Evolutionary conservation across 768 basidiomycete genomes (phyloP).

Genomic region (Mycena epipterygia): DNA sequence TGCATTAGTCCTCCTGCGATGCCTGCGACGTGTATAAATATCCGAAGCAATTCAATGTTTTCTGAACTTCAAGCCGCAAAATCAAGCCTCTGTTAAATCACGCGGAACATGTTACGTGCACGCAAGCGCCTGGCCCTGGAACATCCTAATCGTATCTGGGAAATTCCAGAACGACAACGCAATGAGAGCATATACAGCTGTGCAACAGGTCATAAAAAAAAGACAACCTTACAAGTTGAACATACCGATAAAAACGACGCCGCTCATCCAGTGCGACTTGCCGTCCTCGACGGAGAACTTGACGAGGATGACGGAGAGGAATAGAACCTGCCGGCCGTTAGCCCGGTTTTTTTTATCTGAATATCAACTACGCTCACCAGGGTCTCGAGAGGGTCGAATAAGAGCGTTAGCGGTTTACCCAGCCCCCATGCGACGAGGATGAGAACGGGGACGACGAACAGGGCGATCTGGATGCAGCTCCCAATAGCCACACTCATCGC

Average conservation of each 20-base stretch:
- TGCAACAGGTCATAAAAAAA: not conserved
- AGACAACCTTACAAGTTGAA: not conserved
- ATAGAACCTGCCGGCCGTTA: slow-evolving; percentile 40
- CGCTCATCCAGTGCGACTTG: slow-evolving; percentile 64
- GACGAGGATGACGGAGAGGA: slow-evolving; percentile 13
- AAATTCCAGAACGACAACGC: not conserved
- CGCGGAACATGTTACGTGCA: not conserved
- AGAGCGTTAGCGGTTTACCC: not conserved
- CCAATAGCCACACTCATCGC: not conserved
- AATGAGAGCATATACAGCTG: not conserved
- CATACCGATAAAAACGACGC: slow-evolving; percentile 47
- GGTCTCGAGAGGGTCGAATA: not conserved
- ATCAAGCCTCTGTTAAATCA: too few species aligned
- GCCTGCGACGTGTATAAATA: too few species aligned
- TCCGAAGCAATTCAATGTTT: too few species aligned
- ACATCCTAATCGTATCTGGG: not conserved
- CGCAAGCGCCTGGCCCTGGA: not conserved
- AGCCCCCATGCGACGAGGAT: not conserved
- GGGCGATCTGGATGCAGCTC: not conserved
- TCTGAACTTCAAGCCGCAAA: too few species aligned
- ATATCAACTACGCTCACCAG: too few species aligned
- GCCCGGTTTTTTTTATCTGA: too few species aligned
- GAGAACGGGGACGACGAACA: not conserved
- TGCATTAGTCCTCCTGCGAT: too few species aligned
- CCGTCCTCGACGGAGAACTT: slow-evolving; percentile 37